Evolutionary conservation across 768 basidiomycete species (phyloP).

Genomic region (Rhizopogon rudus): DNA sequence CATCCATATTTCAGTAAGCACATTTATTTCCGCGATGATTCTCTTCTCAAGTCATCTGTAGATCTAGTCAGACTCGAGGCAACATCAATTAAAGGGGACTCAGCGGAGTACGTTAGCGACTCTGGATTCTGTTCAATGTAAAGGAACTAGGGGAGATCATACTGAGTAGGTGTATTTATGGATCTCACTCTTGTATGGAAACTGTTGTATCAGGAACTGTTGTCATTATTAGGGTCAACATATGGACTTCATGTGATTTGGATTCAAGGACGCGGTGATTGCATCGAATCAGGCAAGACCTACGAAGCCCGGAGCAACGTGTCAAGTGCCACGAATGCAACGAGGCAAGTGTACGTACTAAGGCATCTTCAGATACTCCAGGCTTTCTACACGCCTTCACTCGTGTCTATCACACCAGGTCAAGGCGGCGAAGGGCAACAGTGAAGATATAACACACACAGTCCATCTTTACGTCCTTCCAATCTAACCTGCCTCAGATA

Average conservation of each 20-base stretch:
- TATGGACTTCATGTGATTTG: conserved; percentile 4
- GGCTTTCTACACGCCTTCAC: conserved; percentile 7
- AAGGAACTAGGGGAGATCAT: not conserved
- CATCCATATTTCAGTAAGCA: conserved; percentile 60
- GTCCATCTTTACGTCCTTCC: conserved; percentile 10
- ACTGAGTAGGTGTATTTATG: conserved; percentile 5
- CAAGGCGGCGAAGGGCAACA: conserved; percentile 20
- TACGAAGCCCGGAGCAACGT: conserved; percentile 19
- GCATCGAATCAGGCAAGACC: conserved; percentile 6
- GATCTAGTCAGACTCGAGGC: conserved; percentile 47
- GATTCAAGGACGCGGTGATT: conserved; percentile 9
- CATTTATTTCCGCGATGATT: conserved; percentile 15
- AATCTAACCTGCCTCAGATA: conserved; percentile 8
- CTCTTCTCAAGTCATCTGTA: conserved; percentile 22
- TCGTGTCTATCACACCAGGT: conserved; percentile 28
- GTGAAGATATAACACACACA: conserved; percentile 27
- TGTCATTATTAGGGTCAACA: conserved; percentile 11
- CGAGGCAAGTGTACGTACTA: conserved; percentile 24
- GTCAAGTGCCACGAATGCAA: conserved; percentile 19
- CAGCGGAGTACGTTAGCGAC: conserved; percentile 40
- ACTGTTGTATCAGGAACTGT: conserved; percentile 7
- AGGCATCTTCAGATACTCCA: conserved; percentile 17
- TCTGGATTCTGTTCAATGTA: conserved; percentile 44
- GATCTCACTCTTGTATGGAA: conserved; percentile 3
- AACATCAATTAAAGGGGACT: conserved; percentile 34